A percentile compares a stretch with the other conserved stretches of the same genome.
Conservation (phyloP, 139 green algal species). For the Monoraphidium neglectum region DNA sequence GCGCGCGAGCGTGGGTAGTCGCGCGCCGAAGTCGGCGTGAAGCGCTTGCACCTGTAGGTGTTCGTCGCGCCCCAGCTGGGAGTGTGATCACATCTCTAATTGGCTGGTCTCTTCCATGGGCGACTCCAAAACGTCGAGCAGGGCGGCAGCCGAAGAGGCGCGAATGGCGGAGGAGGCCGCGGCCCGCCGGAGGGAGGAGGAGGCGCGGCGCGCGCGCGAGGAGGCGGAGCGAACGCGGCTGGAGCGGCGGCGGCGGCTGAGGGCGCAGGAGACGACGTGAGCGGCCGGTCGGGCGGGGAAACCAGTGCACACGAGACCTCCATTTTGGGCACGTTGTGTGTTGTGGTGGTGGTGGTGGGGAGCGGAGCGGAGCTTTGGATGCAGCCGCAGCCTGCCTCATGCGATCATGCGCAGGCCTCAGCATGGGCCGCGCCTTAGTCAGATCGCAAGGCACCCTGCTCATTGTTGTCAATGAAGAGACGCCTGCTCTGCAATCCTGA, state of each 20-base stretch:
- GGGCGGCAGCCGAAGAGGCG: conserved; percentile 10
- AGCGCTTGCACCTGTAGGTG: no score
- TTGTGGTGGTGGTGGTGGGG: no score
- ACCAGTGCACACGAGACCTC: no score
- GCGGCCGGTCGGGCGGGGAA: no score
- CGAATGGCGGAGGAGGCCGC: conserved; percentile 14
- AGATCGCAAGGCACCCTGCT: no score
- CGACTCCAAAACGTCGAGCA: neutral
- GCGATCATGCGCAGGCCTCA: no score
- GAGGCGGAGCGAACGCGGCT: conserved; percentile 24
- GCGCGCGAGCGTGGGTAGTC: no score
- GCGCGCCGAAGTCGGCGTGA: no score
- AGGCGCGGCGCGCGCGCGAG: conserved; percentile 24
- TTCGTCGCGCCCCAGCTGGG: neutral
- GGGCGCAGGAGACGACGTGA: neutral
- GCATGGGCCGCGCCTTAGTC: no score
- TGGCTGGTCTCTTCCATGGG: neutral
- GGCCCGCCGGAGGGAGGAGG: conserved; percentile 32
- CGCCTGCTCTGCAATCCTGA: neutral
- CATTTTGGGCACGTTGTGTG: no score
- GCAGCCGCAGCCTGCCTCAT: no score
- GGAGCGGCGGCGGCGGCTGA: conserved; percentile 3
- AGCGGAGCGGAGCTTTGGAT: no score
- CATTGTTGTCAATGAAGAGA: neutral
- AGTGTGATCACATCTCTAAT: neutral